Evolutionary conservation across 495 filamentous ascomycete genomes (phyloP), one percentile per base, ranked within the genome.

Genomic region (Thozetella sp.): DNA sequence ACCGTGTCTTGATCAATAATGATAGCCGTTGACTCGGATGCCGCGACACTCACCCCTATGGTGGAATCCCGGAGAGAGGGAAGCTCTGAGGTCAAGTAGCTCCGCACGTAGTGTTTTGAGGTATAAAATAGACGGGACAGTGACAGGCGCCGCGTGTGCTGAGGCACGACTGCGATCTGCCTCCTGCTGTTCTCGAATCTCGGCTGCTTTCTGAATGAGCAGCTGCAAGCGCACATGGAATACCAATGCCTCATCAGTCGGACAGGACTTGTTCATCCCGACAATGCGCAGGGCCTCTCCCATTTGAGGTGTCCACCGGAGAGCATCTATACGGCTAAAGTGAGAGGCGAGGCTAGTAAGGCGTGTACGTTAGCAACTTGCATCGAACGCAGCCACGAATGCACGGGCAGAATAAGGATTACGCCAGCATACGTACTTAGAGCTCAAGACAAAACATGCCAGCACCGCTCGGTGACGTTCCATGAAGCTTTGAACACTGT

Each of bases 391-490:
- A 23, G 22, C n/a, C n/a, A n/a, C n/a, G n/a, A n/a, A n/a, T n/a
- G n/a, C n/a, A n/a, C n/a, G n/a, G n/a, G n/a, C n/a, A n/a, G n/a
- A n/a, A n/a, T n/a, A n/a, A n/a, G n/a, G n/a, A n/a, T n/a, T n/a
- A n/a, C n/a, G n/a, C n/a, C n/a, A n/a, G n/a, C n/a, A 10, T 30
- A 64, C 70, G 22, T 68, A 84, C 81, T 74, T 69, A 2, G 81
- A 81, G 13, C 74, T 78, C 22, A 84, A 51, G 23, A 83, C 53
- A 55, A 79, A 86, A 22, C 76, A 74, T 1, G 78, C 83, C 23
- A 86, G 62, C 22, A 76, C 71, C 19, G 80, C 77, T 37, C 85
- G 69, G 25, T 80, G 68, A 58, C 85, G 82, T 61, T 86, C 83
- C 62, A 80, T 65, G 0, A 37, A 37, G 75, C 82, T 50, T 74